Conservation (phyloP, 2,329 filamentous ascomycete genomes). For the Neofusicoccum cordaticola region DNA sequence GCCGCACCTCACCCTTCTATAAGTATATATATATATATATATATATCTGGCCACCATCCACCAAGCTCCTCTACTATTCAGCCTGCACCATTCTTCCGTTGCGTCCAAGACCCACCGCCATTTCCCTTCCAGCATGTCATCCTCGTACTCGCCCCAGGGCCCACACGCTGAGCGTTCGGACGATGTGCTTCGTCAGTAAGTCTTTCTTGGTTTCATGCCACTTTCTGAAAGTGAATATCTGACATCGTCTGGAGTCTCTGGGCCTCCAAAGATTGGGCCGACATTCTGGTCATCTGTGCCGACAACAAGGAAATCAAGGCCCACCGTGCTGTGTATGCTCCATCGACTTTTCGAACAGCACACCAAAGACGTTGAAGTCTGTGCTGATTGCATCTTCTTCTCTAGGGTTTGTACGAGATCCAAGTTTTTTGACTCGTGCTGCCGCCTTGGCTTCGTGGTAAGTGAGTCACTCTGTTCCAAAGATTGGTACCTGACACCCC, state of each 20-base stretch:
- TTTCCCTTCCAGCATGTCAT: background rate
- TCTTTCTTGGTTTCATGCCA: background rate
- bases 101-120: background rate
- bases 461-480: background rate
- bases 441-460: background rate
- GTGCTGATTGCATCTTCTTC: background rate
- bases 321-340: background rate
- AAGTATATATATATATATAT: background rate
- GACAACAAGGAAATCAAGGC: background rate
- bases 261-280: background rate
- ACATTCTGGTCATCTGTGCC: background rate
- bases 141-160: background rate
- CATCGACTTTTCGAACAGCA: too few relatives aligned
- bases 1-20: background rate
- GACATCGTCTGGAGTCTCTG: background rate
- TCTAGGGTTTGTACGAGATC: background rate
- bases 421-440: background rate
- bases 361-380: background rate
- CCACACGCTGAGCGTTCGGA: background rate
- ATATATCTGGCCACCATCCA: background rate
- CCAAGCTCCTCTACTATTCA: too few relatives aligned
- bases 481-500: background rate
- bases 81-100: background rate
- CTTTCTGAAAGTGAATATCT: background rate
- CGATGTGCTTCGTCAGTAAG: background rate